phyloP scores from a whole-genome alignment of 805 yeast species.

The Jamesozyma piceae region DNA sequence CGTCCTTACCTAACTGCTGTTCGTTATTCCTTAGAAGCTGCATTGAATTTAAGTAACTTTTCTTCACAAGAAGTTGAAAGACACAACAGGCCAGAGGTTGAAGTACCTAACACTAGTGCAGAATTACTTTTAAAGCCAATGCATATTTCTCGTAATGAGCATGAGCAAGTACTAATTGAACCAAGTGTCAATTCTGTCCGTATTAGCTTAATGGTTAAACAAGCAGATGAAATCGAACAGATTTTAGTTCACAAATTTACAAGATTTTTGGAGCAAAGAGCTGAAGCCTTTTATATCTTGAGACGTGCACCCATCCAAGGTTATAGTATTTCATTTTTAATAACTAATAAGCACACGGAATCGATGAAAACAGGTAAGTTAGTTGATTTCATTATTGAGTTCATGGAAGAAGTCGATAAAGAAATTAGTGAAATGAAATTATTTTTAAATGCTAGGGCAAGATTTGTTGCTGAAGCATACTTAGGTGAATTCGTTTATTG shows the following conservation, averaged over 20 bases:
- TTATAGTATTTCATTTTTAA: conserved; percentile 84
- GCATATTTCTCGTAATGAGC: conserved; percentile 85
- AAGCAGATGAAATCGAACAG: conserved; percentile 94
- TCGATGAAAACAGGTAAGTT: conserved; percentile 90
- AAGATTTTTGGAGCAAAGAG: conserved; percentile 86
- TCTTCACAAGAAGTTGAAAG: conserved; percentile 94
- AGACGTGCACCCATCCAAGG: conserved; percentile 87
- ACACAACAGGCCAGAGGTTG: conserved; percentile 95
- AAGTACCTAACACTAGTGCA: conserved; percentile 64
- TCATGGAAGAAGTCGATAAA: conserved; percentile 98
- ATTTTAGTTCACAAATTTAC: conserved; percentile 92
- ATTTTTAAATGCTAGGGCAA: conserved; percentile 92
- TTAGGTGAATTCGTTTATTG: conserved; percentile 73
- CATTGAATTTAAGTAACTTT: conserved; percentile 84
- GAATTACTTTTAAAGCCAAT: conserved; percentile 84
- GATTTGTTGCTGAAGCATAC: conserved; percentile 95
- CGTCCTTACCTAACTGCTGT: conserved; percentile 93
- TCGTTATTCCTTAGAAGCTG: conserved; percentile 85
- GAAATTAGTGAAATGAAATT: conserved; percentile 97
- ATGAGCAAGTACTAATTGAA: conserved; percentile 86
- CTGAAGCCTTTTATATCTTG: conserved; percentile 85
- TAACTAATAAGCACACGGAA: conserved; percentile 92
- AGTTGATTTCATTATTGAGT: conserved; percentile 93
- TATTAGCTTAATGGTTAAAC: conserved; percentile 86
- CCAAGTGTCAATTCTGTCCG: conserved; percentile 89